Conservation (phyloP, 305 asterid genomes). For the Fraxinus greggii region DNA sequence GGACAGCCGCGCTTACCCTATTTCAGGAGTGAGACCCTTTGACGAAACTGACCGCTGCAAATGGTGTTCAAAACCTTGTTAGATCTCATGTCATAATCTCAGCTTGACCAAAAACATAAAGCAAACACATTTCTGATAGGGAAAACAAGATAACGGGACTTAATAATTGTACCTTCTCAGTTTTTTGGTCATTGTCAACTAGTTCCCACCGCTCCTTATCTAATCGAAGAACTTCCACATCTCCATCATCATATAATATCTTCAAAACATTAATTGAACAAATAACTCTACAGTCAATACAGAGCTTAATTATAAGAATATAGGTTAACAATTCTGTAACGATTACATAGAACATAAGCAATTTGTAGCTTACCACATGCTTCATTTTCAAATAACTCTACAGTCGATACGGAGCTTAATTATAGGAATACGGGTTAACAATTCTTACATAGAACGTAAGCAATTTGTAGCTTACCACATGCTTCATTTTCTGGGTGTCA, state of each 20-base stretch:
- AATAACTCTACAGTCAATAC: slow-evolving; percentile 8
- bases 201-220: slow-evolving; percentile 91
- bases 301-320: background rate
- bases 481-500: slow-evolving; percentile 74
- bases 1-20: slow-evolving; percentile 53
- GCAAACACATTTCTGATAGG: slow-evolving; percentile 5
- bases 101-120: slow-evolving; percentile 3
- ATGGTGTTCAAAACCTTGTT: slow-evolving; percentile 30
- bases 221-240: slow-evolving; percentile 90
- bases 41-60: slow-evolving; percentile 67
- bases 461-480: slow-evolving; percentile 61
- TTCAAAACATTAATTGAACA: slow-evolving; percentile 27
- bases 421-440: slow-evolving; percentile 3
- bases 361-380: slow-evolving; percentile 68
- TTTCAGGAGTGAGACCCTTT: slow-evolving; percentile 47
- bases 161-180: slow-evolving; percentile 42
- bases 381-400: slow-evolving; percentile 41
- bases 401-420: slow-evolving; percentile 7
- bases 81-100: slow-evolving; percentile 28
- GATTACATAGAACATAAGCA: slow-evolving; percentile 15
- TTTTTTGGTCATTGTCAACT: slow-evolving; percentile 43
- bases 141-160: background rate
- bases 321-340: slow-evolving; percentile 16
- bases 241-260: slow-evolving; percentile 88
- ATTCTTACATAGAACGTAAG: slow-evolving; percentile 16